Percentiles rank a stretch among this genome's conserved stretches.
phyloP scores from a whole-genome alignment of 2,329 filamentous ascomycete genomes.

The Fusarium solani-melongenae region DNA sequence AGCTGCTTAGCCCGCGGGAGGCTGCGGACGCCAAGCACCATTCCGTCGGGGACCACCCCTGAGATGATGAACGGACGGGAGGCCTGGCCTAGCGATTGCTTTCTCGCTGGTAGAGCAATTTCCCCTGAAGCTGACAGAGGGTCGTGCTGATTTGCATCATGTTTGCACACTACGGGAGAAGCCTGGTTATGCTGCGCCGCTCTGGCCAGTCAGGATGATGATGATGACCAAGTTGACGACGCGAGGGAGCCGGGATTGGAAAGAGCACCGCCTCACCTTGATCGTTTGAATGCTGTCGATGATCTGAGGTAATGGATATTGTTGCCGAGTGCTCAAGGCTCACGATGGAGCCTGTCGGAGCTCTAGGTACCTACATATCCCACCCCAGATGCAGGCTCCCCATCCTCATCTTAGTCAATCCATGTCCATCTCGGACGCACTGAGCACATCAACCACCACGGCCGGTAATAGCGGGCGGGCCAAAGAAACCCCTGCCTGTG shows the following conservation, averaged over 20 bases:
- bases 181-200: not conserved
- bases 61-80: not conserved
- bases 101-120: not conserved
- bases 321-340: not conserved
- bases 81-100: not conserved
- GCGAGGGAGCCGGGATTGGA: constrained; percentile 4
- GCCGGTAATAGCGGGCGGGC: constrained; percentile 22
- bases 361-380: not conserved
- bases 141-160: not conserved
- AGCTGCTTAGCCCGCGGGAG: constrained; percentile 22
- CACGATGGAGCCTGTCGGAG: not conserved
- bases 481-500: constrained; percentile 12
- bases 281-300: not conserved
- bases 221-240: not conserved
- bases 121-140: not conserved
- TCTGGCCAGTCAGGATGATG: not conserved
- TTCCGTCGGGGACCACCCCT: constrained; percentile 9
- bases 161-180: not conserved
- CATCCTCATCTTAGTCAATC: not conserved
- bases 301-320: not conserved
- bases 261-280: constrained; percentile 1
- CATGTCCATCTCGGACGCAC: constrained; percentile 22
- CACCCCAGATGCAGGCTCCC: not conserved
- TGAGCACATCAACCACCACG: constrained; percentile 17
- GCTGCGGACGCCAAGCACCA: constrained; percentile 30